Evolutionary conservation across 345 rosid species (phyloP), one percentile per base, ranked within the genome.

Genomic region (Noccaea caerulescens): DNA sequence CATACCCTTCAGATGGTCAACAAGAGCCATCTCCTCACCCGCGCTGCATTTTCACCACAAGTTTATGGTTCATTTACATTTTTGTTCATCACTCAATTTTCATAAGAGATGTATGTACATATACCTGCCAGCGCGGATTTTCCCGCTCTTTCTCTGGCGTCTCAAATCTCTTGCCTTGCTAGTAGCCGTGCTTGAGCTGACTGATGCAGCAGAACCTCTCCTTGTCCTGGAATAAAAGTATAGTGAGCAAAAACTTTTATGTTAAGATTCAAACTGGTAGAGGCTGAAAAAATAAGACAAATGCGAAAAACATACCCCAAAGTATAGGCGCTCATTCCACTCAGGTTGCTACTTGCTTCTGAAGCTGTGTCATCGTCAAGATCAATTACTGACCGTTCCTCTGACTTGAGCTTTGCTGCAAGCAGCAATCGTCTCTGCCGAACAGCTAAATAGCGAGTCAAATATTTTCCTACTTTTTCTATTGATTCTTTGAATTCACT

Each of bases 271-370:
- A 52, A 42, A 52, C 10, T 50, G 4, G 16, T 41, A 51, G 41
- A 47, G 13, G 38, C 61, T 54, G 20, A 41, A 20, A 32, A 10
- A 66, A 12, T 14, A 33, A 67, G 34, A 36, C 23, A 47, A 51
- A 47, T 12, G 36, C 10, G 63, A 44, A 66, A 62, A 12, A n/a
- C 44, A 51, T 88, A 89, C 99, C 99, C 92, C 13, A 81, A 82
- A 38, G 97, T 88, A 73, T 91, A 91, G 78, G 85, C 96, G 76
- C 99, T 94, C 98, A 94, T 94, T 80, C 97, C 97, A 77, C 97
- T 91, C 75, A 89, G 83, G 65, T 81, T 80, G 80, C 96, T 88
- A 76, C 99, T 91, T 66, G 92, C 77, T 82, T 91, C 99, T 41
- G 99, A 94, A 83, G 89, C 90, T 45, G 88, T 83, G 74, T 94